Conservation (phyloP, 352 stramenopile genomes). For the Pythium apleroticum region DNA sequence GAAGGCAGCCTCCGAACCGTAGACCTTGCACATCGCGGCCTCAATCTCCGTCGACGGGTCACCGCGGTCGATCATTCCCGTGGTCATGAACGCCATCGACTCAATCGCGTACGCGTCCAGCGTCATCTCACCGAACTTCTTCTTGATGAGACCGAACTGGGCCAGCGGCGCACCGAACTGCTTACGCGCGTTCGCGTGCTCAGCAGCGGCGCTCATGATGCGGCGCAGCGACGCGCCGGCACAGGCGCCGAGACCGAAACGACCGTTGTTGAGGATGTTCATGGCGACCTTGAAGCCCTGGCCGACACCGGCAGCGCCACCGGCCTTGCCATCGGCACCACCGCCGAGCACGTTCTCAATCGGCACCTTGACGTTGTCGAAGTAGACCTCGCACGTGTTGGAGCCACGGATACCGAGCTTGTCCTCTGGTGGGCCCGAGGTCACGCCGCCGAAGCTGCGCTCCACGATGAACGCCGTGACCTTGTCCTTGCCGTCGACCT, state of each 20-base stretch:
- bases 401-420: conserved; percentile 97
- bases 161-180: conserved; percentile 77
- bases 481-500: conserved; percentile 95
- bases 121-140: conserved; percentile 85
- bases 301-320: conserved; percentile 70
- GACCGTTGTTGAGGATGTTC: conserved; percentile 94
- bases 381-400: conserved; percentile 96
- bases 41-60: conserved; percentile 87
- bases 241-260: conserved; percentile 80
- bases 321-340: conserved; percentile 69
- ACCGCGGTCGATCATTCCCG: conserved; percentile 86
- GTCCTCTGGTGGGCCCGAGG: conserved; percentile 92
- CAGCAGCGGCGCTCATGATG: conserved; percentile 59
- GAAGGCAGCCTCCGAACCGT: conserved; percentile 83
- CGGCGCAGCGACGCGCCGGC: conserved; percentile 69
- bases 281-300: conserved; percentile 93
- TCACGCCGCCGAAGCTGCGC: conserved; percentile 90
- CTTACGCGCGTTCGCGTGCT: conserved; percentile 79
- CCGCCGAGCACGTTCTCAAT: conserved; percentile 90
- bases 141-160: conserved; percentile 85
- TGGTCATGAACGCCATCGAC: conserved; percentile 90
- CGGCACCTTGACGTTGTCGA: conserved; percentile 95
- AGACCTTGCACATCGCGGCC: conserved; percentile 89
- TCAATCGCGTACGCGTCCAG: conserved; percentile 85
- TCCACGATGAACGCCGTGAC: conserved; percentile 98